Base-by-base conservation (phyloP, 148 eudicot species). In the Heliamphora exappendiculata region DNA sequence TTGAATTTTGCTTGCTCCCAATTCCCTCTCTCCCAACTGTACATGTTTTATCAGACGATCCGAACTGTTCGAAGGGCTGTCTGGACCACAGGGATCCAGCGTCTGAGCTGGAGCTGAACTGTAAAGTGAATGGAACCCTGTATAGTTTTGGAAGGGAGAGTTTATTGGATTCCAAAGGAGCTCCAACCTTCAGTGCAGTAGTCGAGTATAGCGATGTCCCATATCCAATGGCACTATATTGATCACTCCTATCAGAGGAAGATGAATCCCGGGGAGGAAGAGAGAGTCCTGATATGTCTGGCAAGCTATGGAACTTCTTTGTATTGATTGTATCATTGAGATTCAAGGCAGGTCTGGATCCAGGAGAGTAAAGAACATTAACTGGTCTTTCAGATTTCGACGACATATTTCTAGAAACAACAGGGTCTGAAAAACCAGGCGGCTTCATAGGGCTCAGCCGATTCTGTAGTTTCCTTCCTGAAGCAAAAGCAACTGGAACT, bases 61-160 rank as follows among this genome's bases (percentile, higher is more conserved):
- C 97, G 80, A 89, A 91, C 79, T 89, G 96, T 78, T 91, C 99
- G 77, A 81, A 92, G 33, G 98, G 93, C 78, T 92, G 97, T 81
- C 74, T 89, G 53, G 88, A 83, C 91, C 92, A 95, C 70, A 92
- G 84, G 58, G 98, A 92, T 41, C 85, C 82, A 42, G 89, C 75
- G n/a, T 73, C 85, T 67, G 88, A 82, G 54, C 85, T 80, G 39
- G 88, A 83, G 76, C 66, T 79, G 47, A 79, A 76, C 81, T 88
- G 89, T 70, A 78, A 81, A 3, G 90, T 69, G 45, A 81, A 85
- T 62, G 83, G 79, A 73, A 86, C 91, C 78, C 85, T 74, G 59
- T 88, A 86, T 24, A 83, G 84, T 76, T 82, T 77, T 14, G 91
- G 80, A 72, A 91, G 88, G 74, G 95, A 89, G 34, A 84, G 76